A percentile compares a stretch with the other conserved stretches of the same genome.
Conservation (phyloP, 306 rosid genomes). For the Senna tora region DNA sequence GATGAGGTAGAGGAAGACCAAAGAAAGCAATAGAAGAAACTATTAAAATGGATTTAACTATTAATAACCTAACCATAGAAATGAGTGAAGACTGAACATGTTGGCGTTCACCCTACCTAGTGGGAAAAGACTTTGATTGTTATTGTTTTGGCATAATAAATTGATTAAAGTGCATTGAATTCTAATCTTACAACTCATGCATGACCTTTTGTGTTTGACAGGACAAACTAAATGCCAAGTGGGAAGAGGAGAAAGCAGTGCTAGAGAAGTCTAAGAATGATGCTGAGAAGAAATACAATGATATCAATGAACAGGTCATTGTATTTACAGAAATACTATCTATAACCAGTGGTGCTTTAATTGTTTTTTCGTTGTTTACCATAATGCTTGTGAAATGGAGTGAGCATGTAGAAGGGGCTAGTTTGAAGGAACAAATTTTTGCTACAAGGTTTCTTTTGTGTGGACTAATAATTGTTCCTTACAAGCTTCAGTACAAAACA, state of each 20-base stretch:
- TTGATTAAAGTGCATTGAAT: neutral
- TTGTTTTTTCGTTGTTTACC: neutral
- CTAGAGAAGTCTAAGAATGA: constrained; percentile 60
- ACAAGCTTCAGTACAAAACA: neutral
- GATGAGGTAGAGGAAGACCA: too few relatives aligned
- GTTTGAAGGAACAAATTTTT: too few relatives aligned
- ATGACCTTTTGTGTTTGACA: constrained; percentile 37
- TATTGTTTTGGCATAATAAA: neutral
- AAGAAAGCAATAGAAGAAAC: too few relatives aligned
- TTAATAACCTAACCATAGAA: too few relatives aligned
- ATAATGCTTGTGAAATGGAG: neutral
- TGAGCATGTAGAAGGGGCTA: constrained; percentile 6
- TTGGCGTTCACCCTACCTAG: too few relatives aligned
- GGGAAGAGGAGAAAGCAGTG: constrained; percentile 66
- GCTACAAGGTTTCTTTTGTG: neutral
- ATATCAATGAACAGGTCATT: constrained; percentile 90
- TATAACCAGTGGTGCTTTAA: neutral
- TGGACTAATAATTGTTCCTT: neutral
- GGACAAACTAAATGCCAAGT: constrained; percentile 75
- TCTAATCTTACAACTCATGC: neutral
- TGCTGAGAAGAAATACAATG: constrained; percentile 75
- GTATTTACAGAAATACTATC: constrained; percentile 5
- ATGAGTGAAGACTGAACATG: too few relatives aligned
- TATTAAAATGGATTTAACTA: too few relatives aligned
- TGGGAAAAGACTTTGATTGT: too few relatives aligned